Base-by-base conservation (phyloP, 2,329 filamentous ascomycete species). In the Colletotrichum tanaceti region DNA sequence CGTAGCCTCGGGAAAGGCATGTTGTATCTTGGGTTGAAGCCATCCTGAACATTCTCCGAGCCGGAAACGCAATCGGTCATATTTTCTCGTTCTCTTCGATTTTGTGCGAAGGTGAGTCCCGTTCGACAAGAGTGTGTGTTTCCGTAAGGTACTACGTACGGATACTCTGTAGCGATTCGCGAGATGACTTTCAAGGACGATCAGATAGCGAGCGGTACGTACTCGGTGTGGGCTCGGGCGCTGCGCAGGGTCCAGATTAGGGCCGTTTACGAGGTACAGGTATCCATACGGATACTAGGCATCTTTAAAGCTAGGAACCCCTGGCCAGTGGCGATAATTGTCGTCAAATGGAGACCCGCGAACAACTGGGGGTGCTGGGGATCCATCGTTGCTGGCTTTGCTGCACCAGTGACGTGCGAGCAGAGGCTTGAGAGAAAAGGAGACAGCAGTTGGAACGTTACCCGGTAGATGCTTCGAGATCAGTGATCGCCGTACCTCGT, bases 211-310 rank as follows among this genome's bases (percentile, higher is more conserved):
- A 5, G 10, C 20, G 41, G 53, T 63, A 64, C 46, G 60, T 58
- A 59, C 13, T 44, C 41, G 10, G 22, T 43, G 18, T 32, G 58
- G 55, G 38, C 50, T 63, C 64, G 46, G 43, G 43, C 43, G 49
- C 47, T 35, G 62, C 57, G 55, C 55, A 61, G 55, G 62, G 62
- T 68, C 63, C 62, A 65, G 43, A 65, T 65, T 68, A 65, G 66
- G 62, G 55, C 66, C 62, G 66, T 68, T 61, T 65, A 55, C 57
- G n/a, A n/a, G n/a, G n/a, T n/a, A n/a, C n/a, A n/a, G n/a, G n/a
- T n/a, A n/a, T n/a, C n/a, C n/a, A n/a, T n/a, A n/a, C n/a, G n/a
- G n/a, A n/a, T n/a, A n/a, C n/a, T n/a, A n/a, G n/a, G n/a, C 61
- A 55, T 65, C 57, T 43, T 38, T 24, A 35, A 11, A 28, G 38